Percentiles rank a stretch among this genome's conserved stretches.
phyloP scores from a whole-genome alignment of 129 eudicot genomes.

The Lonicera japonica region DNA sequence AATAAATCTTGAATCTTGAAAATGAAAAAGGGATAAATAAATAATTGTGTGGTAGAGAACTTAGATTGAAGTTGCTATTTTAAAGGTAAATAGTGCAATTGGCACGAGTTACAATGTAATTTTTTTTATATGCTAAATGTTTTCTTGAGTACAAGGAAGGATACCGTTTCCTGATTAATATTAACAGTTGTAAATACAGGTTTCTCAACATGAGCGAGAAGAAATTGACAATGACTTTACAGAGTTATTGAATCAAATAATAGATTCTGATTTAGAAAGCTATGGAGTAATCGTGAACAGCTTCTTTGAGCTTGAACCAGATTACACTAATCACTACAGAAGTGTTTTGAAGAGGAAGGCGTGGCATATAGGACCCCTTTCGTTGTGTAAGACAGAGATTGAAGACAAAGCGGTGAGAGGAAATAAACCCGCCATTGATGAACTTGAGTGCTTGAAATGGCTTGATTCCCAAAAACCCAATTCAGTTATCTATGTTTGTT shows the following conservation, averaged over 20 bases:
- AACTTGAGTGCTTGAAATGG: constrained; percentile 16
- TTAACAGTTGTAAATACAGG: not conserved
- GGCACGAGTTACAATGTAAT: too few relatives aligned
- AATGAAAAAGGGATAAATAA: too few relatives aligned
- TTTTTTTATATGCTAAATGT: too few relatives aligned
- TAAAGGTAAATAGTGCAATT: too few relatives aligned
- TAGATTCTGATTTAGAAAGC: constrained; percentile 3
- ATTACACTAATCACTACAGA: too few relatives aligned
- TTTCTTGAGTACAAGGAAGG: too few relatives aligned
- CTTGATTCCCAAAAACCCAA: too few relatives aligned
- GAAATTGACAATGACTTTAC: not conserved
- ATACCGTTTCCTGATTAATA: constrained; percentile 19
- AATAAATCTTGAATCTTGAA: too few relatives aligned
- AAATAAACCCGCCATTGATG: constrained; percentile 11
- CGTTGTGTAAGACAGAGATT: constrained; percentile 2
- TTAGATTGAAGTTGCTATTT: too few relatives aligned
- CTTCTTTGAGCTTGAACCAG: too few relatives aligned
- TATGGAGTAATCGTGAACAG: constrained; percentile 15
- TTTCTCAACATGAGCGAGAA: not conserved
- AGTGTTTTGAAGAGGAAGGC: constrained; percentile 6
- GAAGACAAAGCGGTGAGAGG: constrained; percentile 25
- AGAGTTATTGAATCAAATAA: not conserved
- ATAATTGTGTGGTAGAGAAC: too few relatives aligned
- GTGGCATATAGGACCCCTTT: constrained; percentile 30
- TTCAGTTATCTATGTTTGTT: too few relatives aligned